These are phyloP conservation scores for Lipomyces starkeyi DNA, from an alignment of 805 yeast genomes.

Conservation along the genomic window DNA sequence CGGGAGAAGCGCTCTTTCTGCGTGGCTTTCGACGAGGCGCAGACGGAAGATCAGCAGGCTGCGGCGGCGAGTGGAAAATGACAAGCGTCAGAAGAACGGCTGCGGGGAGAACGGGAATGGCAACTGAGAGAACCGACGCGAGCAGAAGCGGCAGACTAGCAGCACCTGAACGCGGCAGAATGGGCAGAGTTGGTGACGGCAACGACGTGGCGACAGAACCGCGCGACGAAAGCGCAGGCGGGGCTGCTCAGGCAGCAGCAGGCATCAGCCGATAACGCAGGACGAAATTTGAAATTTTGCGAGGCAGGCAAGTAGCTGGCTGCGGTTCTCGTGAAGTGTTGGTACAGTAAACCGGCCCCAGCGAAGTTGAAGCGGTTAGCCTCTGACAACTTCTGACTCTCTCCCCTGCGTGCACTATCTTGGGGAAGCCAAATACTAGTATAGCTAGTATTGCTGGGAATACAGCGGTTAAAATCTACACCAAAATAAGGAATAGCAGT, in stretches of 20 bases:
- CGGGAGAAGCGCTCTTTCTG: background rate
- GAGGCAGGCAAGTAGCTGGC: background rate
- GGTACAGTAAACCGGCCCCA: background rate
- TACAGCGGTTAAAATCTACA: background rate
- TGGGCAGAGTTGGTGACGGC: conserved; percentile 22
- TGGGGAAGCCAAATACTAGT: background rate
- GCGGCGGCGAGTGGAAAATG: conserved; percentile 19
- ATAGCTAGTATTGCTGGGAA: too few relatives aligned
- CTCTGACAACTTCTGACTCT: background rate
- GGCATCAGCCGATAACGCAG: conserved; percentile 3
- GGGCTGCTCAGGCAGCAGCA: conserved; percentile 13
- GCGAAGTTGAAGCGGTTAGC: background rate
- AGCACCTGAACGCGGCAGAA: conserved; percentile 26
- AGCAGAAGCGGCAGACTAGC: conserved; percentile 18
- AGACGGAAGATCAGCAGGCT: background rate
- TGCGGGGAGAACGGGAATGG: conserved; percentile 31
- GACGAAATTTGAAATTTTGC: background rate
- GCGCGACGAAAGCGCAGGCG: conserved; percentile 26
- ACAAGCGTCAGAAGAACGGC: conserved; percentile 15
- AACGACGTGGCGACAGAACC: conserved; percentile 28
- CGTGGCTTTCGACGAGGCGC: background rate
- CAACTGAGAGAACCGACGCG: conserved; percentile 30
- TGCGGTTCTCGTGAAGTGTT: background rate
- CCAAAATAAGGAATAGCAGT: background rate
- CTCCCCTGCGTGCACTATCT: background rate